Evolutionary conservation across 306 rosid species (phyloP), one percentile per base, ranked within the genome.

Genomic region (Medicago ruthenica): DNA sequence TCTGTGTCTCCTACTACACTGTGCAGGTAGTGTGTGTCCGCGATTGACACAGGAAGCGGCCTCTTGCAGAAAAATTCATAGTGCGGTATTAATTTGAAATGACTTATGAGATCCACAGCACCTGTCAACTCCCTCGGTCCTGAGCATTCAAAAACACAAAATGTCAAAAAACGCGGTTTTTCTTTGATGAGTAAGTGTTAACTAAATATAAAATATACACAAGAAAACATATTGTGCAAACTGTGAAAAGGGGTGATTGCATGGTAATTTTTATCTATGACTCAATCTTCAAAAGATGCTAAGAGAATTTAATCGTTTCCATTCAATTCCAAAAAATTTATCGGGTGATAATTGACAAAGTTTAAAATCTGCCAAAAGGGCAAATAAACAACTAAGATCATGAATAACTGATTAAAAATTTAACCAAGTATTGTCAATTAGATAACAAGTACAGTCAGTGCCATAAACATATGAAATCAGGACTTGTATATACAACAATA

Each of bases 81-180:
- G 76, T 92, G 99, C 15, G 96, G 88, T 20, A 81, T 83, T 76
- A 96, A 83, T 81, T 90, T 96, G 94, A 85, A 92, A 86, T 96
- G 93, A 71, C 84, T 91, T 72, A 92, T 87, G 68, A 96, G 96
- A 88, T 96, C 99, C 47, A 88, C 92, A 70, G 98, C 96, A 55
- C 98, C 90, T 36, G 97, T 92, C 87, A 96, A 79, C 80, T 96
- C 99, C 88, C 97, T 89, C 24, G 97, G 98, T 77, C 97, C 99
- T 95, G 65, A 70, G 68, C 69, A 79, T 41, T 75, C 71, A 79
- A 83, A 80, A 48, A n/a, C 21, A 51, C 21, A 51, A 5, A 5
- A 34, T 34, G 7, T 34, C 37, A 50, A 50, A 50, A 17, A 74
- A 73, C 34, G 76, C 34, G 22, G 42, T 50, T 68, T 14, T 72